Evolutionary conservation across 495 filamentous ascomycete genomes (phyloP).

Genomic region (Penicillium mononematosum): DNA sequence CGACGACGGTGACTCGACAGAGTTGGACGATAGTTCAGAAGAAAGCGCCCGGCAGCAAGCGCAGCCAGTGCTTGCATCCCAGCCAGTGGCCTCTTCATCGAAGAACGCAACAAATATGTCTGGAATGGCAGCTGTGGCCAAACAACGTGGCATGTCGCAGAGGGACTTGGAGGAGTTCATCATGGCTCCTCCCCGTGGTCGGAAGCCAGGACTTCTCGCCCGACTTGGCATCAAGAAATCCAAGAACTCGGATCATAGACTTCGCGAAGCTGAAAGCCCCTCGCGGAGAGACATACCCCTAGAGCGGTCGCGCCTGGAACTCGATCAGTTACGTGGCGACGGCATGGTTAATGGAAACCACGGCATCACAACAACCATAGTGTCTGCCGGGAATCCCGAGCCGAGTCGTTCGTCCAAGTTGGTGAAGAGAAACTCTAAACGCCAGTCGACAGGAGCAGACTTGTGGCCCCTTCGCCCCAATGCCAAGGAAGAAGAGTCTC

Average conservation of each 20-base stretch:
- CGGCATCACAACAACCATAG: conserved; percentile 22
- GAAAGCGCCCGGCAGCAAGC: conserved; percentile 31
- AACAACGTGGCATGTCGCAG: conserved; percentile 43
- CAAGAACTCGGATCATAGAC: conserved; percentile 37
- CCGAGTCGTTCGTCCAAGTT: conserved; percentile 28
- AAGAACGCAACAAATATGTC: conserved; percentile 29
- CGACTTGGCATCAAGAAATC: conserved; percentile 42
- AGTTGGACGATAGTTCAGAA: conserved; percentile 63
- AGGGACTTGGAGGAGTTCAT: conserved; percentile 42
- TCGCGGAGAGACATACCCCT: conserved; percentile 34
- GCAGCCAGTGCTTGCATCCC: conserved; percentile 13
- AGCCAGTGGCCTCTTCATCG: conserved; percentile 12
- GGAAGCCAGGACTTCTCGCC: conserved; percentile 41
- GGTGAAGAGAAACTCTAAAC: conserved; percentile 32
- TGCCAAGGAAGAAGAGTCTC: conserved; percentile 12
- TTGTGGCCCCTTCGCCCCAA: conserved; percentile 34
- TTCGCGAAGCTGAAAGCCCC: conserved; percentile 33
- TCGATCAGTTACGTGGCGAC: conserved; percentile 26
- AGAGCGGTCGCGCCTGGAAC: conserved; percentile 38
- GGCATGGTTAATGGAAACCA: conserved; percentile 18
- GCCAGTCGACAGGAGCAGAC: conserved; percentile 19
- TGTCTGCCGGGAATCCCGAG: conserved; percentile 15
- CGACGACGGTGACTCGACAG: conserved; percentile 64
- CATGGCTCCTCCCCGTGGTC: conserved; percentile 34
- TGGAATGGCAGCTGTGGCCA: conserved; percentile 41